Conservation (phyloP, 257 asterid species). For the Petunia axillaris region DNA sequence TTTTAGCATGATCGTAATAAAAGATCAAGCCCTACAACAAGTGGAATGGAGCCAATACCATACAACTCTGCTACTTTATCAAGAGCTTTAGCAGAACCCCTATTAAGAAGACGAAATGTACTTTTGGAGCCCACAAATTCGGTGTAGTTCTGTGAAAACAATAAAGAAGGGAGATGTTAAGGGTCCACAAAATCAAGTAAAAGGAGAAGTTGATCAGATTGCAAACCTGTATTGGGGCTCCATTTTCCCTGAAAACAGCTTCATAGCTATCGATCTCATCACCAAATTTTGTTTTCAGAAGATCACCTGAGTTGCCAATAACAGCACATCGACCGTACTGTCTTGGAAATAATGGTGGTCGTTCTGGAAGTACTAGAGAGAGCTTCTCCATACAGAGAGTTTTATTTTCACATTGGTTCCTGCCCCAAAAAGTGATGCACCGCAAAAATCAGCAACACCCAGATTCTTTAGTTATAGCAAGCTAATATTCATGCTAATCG, state of each 20-base stretch:
- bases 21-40: constrained; percentile 32
- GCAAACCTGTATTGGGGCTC: constrained; percentile 92
- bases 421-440: constrained; percentile 39
- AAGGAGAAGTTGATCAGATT: constrained; percentile 4
- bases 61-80: constrained; percentile 97
- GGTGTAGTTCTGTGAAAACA: constrained; percentile 68
- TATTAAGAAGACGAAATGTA: constrained; percentile 94
- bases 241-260: constrained; percentile 89
- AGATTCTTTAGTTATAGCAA: constrained; percentile 18
- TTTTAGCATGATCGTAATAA: constrained; percentile 33
- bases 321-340: constrained; percentile 92
- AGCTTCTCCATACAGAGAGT: constrained; percentile 94
- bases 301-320: constrained; percentile 98
- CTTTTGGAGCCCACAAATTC: constrained; percentile 90
- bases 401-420: constrained; percentile 75
- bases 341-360: constrained; percentile 78
- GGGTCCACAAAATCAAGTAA: constrained; percentile 29
- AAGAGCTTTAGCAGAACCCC: constrained; percentile 99
- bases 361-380: constrained; percentile 81
- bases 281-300: constrained; percentile 87
- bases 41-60: constrained; percentile 56
- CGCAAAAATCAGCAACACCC: constrained; percentile 14
- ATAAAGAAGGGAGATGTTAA: constrained; percentile 29
- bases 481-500: background rate
- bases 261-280: constrained; percentile 84